A percentile compares a stretch with the other conserved stretches of the same genome.
Evolutionary conservation across 2,329 filamentous ascomycete genomes (phyloP).

Genomic region (Cytospora chrysosperma): DNA sequence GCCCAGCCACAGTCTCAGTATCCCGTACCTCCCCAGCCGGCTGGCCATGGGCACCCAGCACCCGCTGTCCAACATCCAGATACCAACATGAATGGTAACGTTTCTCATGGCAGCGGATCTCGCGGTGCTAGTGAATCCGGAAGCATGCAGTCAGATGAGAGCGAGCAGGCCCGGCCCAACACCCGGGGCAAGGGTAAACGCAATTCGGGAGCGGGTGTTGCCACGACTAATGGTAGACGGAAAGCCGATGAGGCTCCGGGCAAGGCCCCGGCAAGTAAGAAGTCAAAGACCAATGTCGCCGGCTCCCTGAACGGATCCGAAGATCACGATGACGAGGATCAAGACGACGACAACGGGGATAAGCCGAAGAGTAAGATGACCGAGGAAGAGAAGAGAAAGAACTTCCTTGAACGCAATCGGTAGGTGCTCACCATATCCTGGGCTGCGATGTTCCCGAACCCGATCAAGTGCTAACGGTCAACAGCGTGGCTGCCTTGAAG

Average conservation of each 20-base stretch:
- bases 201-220: conserved; percentile 41
- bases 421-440: conserved; percentile 44
- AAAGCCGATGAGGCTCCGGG: conserved; percentile 69
- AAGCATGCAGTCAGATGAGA: conserved; percentile 71
- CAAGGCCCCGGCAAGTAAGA: conserved; percentile 69
- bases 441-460: neutral
- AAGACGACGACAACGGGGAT: conserved; percentile 56
- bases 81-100: conserved; percentile 49
- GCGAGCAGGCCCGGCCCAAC: conserved; percentile 64
- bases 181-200: conserved; percentile 71
- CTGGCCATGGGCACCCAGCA: conserved; percentile 50
- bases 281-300: conserved; percentile 57
- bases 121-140: conserved; percentile 65
- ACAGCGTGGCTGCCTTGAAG: conserved; percentile 89
- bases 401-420: conserved; percentile 96
- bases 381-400: conserved; percentile 97
- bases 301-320: conserved; percentile 33
- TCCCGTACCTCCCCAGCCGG: conserved; percentile 43
- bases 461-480: neutral
- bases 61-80: conserved; percentile 37
- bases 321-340: conserved; percentile 43
- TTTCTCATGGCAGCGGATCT: conserved; percentile 42
- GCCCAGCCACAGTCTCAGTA: conserved; percentile 51
- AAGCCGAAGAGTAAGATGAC: conserved; percentile 82
- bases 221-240: conserved; percentile 64